A percentile compares a stretch with the other conserved stretches of the same genome.
Evolutionary conservation across 148 eudicot species (phyloP).

Genomic region (Chenopodium album): DNA sequence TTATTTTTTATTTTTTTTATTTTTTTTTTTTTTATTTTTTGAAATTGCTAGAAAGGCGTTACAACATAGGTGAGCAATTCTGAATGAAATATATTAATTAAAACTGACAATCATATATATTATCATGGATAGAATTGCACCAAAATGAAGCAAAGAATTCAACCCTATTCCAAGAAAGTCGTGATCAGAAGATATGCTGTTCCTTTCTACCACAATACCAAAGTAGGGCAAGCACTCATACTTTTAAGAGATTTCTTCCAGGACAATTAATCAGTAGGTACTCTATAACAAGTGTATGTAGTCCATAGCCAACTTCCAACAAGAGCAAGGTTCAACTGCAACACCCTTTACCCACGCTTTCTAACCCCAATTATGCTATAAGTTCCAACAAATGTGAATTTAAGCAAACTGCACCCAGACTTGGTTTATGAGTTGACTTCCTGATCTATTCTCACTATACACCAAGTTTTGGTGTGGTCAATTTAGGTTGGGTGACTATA

Average conservation of each 20-base stretch:
- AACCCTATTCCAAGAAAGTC: not conserved
- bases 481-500: no score
- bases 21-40: no score
- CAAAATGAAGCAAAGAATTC: not conserved
- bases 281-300: not conserved
- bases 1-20: no score
- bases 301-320: not conserved
- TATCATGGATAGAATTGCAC: not conserved
- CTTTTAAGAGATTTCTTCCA: no score
- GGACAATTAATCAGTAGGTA: not conserved
- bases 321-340: not conserved
- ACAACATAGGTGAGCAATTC: not conserved
- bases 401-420: not conserved
- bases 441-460: not conserved
- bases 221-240: no score
- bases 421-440: not conserved
- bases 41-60: not conserved
- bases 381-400: not conserved
- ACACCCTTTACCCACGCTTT: not conserved
- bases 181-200: not conserved
- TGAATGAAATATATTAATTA: not conserved
- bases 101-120: not conserved
- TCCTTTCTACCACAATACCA: not conserved
- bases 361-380: not conserved
- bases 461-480: not conserved